Conservation (phyloP, 2,329 filamentous ascomycete species). For the Massarina eburnea region DNA sequence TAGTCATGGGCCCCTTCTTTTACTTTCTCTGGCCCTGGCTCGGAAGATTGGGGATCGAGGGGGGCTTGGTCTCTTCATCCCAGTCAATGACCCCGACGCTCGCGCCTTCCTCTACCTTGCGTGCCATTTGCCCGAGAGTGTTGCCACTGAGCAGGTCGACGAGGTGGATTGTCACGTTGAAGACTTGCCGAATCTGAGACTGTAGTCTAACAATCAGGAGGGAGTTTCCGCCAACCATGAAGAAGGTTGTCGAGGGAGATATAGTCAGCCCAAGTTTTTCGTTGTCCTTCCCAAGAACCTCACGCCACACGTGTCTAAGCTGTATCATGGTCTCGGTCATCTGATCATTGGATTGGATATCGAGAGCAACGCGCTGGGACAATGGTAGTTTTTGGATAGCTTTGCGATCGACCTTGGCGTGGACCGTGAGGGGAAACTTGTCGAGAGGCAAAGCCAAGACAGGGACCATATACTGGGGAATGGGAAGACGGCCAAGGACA, state of each 20-base stretch:
- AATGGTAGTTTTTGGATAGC: no score
- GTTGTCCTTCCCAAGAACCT: conserved; percentile 9
- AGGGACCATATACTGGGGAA: no score
- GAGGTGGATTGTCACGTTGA: conserved; percentile 38
- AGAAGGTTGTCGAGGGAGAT: conserved; percentile 42
- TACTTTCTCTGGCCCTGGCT: neutral
- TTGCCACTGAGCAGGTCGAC: conserved; percentile 43
- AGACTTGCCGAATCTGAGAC: conserved; percentile 31
- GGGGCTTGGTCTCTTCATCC: conserved; percentile 39
- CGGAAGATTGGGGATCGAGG: neutral
- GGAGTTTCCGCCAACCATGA: conserved; percentile 47
- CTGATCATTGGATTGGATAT: no score
- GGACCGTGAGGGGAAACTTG: no score
- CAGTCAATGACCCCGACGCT: conserved; percentile 39
- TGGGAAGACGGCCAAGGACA: no score
- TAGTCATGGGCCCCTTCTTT: no score
- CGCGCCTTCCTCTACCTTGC: conserved; percentile 18
- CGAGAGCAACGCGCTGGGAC: no score
- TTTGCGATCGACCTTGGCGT: no score
- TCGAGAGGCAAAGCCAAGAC: no score
- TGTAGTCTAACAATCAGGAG: conserved; percentile 46
- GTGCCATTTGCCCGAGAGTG: conserved; percentile 46
- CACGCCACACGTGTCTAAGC: no score
- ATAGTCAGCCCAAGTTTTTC: conserved; percentile 1
- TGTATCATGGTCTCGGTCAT: no score